Percentiles rank a stretch among this genome's conserved stretches.
Conservation (phyloP, 2,329 filamentous ascomycete species). For the Colletotrichum magnum region DNA sequence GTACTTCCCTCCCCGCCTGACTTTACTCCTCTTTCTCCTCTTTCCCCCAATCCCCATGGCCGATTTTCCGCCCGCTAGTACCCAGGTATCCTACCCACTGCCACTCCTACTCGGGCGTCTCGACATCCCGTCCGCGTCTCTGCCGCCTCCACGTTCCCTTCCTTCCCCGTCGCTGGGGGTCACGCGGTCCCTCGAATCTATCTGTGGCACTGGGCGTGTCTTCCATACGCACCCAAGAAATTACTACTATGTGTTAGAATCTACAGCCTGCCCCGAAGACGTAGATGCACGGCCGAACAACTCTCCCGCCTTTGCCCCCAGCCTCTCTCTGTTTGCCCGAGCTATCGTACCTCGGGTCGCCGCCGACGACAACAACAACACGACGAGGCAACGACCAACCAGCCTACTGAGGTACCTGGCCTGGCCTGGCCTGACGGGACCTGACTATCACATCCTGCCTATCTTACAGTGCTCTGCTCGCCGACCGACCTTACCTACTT, state of each 20-base stretch:
- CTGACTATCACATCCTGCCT: too few species aligned
- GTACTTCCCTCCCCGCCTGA: slow-evolving; percentile 11
- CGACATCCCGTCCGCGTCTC: neutral
- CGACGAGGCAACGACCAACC: neutral
- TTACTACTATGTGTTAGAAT: slow-evolving; percentile 32
- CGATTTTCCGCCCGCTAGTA: slow-evolving; percentile 18
- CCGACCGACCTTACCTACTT: slow-evolving; percentile 14
- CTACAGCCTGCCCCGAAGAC: slow-evolving; percentile 14
- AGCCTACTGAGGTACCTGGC: neutral
- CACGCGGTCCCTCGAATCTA: slow-evolving; percentile 40
- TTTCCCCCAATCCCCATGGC: slow-evolving; percentile 32
- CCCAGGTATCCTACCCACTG: slow-evolving; percentile 9
- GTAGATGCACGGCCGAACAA: neutral
- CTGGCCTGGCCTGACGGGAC: too few species aligned
- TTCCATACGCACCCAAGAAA: slow-evolving; percentile 28
- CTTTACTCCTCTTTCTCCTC: slow-evolving; percentile 4
- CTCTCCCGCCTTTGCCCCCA: too few species aligned
- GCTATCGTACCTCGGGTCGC: too few species aligned
- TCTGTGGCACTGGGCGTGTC: slow-evolving; percentile 38
- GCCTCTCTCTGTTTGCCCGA: too few species aligned
- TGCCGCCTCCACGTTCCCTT: slow-evolving; percentile 21
- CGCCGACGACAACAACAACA: neutral
- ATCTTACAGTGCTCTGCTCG: neutral
- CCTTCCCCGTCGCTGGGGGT: slow-evolving; percentile 25
- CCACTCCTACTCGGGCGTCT: slow-evolving; percentile 16